Base-by-base conservation (phyloP, 176 grass and related monocot species). In the Oryza brachyantha region DNA sequence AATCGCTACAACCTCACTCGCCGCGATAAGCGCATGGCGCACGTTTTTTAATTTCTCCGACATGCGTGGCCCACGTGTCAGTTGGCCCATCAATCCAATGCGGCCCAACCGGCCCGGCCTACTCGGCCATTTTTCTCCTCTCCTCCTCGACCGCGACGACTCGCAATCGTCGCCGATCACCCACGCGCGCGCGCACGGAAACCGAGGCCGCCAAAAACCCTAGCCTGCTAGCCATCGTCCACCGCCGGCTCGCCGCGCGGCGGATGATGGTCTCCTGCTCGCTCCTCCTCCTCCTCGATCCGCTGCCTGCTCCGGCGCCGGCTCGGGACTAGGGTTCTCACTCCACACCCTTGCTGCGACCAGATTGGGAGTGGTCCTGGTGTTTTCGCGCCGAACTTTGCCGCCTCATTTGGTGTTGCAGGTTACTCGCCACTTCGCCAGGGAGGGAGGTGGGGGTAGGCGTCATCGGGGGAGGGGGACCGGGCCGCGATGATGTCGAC, bases 141-240 rank as follows among this genome's bases (percentile, higher is more conserved):
- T n/a, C n/a, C n/a, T n/a, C n/a, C n/a, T n/a, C n/a, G n/a, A n/a
- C n/a, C n/a, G n/a, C n/a, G n/a, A n/a, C n/a, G n/a, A n/a, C n/a
- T n/a, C n/a, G n/a, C 61, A 7, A 32, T 27, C 5, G 1, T 25
- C 50, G 42, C 32, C 34, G 45, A 37, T 26, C 50, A 41, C 24
- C 10, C 13, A 13, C 79, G 61, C 80, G 60, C 74, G 83, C 83
- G 37, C 73, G 75, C 74, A 66, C 39, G 64, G 58, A 64, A 1
- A 7, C 65, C 64, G 50, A 61, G 36, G 16, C 13, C 72, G 37
- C 72, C 32, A 48, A 32, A 85, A 85, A 57, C 83, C n/a, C n/a
- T n/a, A n/a, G n/a, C n/a, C n/a, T n/a, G n/a, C 75, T 85, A 72
- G 34, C 75, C 35, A 11, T 11, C 46, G 13, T 66, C 69, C 8